These are phyloP conservation scores for Arthroderma sp. DNA, from an alignment of 2,329 filamentous ascomycete genomes.

Conservation along the genomic window DNA sequence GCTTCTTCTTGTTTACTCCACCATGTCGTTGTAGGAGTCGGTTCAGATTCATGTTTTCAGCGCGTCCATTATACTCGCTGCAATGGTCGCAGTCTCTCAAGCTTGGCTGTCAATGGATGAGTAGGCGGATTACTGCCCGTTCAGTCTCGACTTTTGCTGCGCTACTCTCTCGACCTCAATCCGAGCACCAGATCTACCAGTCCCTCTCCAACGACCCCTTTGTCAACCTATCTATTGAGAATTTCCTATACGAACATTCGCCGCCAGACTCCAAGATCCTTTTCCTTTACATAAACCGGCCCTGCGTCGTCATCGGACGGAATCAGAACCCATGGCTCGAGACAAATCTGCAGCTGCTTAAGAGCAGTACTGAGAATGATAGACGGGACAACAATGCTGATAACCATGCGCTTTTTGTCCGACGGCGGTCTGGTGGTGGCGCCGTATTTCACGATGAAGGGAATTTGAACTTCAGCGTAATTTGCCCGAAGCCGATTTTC, in stretches of 20 bases:
- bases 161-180: constrained; percentile 13
- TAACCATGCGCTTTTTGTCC: constrained; percentile 50
- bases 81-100: constrained; percentile 2
- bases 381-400: constrained; percentile 15
- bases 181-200: constrained; percentile 52
- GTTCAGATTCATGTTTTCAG: constrained; percentile 4
- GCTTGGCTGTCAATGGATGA: background rate
- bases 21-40: background rate
- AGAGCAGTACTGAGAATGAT: constrained; percentile 10
- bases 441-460: constrained; percentile 88
- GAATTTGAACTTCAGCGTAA: constrained; percentile 92
- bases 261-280: constrained; percentile 62
- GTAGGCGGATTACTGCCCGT: background rate
- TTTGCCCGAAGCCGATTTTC: constrained; percentile 64
- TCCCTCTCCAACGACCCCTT: constrained; percentile 63
- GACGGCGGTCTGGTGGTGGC: constrained; percentile 77
- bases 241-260: constrained; percentile 68
- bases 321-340: constrained; percentile 99
- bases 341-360: constrained; percentile 57
- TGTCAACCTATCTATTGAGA: constrained; percentile 87
- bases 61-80: background rate
- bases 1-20: background rate
- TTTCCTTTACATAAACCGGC: constrained; percentile 77
- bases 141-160: constrained; percentile 3
- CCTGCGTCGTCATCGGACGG: constrained; percentile 79